phyloP scores from a whole-genome alignment of 2,329 filamentous ascomycete species.

The Paecilomyces sp. region DNA sequence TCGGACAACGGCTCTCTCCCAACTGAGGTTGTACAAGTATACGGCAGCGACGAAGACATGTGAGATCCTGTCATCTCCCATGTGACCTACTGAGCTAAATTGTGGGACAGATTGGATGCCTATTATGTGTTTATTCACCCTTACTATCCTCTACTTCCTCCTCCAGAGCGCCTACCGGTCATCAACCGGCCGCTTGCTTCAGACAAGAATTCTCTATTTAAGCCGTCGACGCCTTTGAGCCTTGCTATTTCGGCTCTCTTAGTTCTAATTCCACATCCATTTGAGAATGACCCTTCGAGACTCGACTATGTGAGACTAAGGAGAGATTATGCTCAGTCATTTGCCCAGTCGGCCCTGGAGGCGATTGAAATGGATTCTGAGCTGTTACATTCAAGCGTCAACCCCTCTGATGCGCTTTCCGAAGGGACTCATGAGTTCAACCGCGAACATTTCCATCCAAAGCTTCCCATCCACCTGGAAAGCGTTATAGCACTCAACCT shows the following conservation, averaged over 20 bases:
- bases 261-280: conserved; percentile 17
- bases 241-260: conserved; percentile 22
- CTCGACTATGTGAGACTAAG: conserved; percentile 14
- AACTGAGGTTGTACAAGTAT: conserved; percentile 31
- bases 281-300: conserved; percentile 12
- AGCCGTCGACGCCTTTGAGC: conserved; percentile 16
- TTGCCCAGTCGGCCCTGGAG: conserved; percentile 15
- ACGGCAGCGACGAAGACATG: conserved; percentile 37
- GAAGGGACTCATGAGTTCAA: conserved; percentile 4
- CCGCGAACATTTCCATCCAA: conserved; percentile 10
- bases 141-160: conserved; percentile 22
- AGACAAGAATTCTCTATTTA: conserved; percentile 4
- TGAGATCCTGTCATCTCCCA: conserved; percentile 17
- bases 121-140: conserved; percentile 25
- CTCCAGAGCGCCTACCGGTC: conserved; percentile 9
- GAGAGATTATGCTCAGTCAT: conserved; percentile 15
- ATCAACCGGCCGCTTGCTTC: conserved; percentile 8
- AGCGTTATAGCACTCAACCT: conserved; percentile 18
- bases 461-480: conserved; percentile 18
- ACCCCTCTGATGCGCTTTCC: conserved; percentile 9
- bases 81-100: background rate
- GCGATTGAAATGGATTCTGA: conserved; percentile 20
- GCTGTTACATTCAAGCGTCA: conserved; percentile 8
- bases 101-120: conserved; percentile 16
- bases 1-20: background rate